Evolutionary conservation across 1,284 basidiomycete species (phyloP), one percentile per base, ranked within the genome.

Genomic region (Moesziomyces parantarcticus): DNA sequence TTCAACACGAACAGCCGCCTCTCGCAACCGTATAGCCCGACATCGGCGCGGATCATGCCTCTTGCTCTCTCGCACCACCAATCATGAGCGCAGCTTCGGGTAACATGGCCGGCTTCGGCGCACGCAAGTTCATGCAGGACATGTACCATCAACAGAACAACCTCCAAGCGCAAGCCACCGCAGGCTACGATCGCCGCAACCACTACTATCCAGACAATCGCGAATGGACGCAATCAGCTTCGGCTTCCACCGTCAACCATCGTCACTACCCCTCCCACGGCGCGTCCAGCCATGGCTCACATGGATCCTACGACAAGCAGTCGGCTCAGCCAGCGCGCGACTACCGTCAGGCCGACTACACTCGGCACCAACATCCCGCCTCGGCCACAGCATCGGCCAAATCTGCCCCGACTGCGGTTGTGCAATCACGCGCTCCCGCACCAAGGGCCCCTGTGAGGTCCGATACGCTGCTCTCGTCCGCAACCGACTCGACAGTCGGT

Each of bases 51-150:
- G 58, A 61, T 21, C 50, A 61, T 21, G 48, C 45, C 6, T 22
- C 21, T 16, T 16, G 54, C 14, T 45, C 65, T 20, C 47, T 49
- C 18, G 32, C 49, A 3, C 43, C 51, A 21, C 23, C 46, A 6
- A 34, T 29, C 46, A 25, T 16, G 16, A 14, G 34, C 16, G 13
- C n/a, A 16, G 52, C 47, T 2, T 45, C 56, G 14, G 67, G 48
- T 34, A 75, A 75, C 46, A 34, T 70, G n/a, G 72, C 72, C 18
- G 72, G 72, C 20, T 70, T 75, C n/a, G 72, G 72, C 3, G 61
- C 61, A 26, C 55, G 61, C 10, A 58, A 63, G 16, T 75, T 75
- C 60, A 58, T 58, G 53, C 58, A 62, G 45, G 67, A 66, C 48
- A 53, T 63, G 58, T 72, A 60, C 48, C 58, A 58, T 9, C 68